Percentiles rank a stretch among this genome's conserved stretches.
Evolutionary conservation across 805 yeast species (phyloP).

Genomic region (Kuraishia ogatae): DNA sequence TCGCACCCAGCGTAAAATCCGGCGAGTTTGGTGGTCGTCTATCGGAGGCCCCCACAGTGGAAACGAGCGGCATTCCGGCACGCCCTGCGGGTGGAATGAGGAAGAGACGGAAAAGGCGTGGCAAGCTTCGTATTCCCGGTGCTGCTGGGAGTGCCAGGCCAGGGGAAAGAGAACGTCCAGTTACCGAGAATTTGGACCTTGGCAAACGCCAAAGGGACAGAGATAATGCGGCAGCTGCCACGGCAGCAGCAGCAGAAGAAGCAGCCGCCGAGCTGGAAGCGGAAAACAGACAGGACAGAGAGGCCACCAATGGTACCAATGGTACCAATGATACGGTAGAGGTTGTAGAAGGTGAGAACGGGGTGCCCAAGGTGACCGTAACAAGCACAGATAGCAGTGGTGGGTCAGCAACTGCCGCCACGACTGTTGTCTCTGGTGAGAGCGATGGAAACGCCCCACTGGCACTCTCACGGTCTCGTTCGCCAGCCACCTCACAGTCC

Average conservation of each 20-base stretch:
- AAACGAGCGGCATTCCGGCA: slow-evolving; percentile 32
- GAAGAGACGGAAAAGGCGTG: slow-evolving; percentile 24
- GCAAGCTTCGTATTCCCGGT: slow-evolving; percentile 1
- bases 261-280: slow-evolving; percentile 8
- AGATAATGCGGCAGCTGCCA: slow-evolving; percentile 13
- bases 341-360: not conserved
- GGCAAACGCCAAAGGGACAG: slow-evolving; percentile 16
- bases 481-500: not conserved
- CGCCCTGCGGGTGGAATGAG: slow-evolving; percentile 73
- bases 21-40: slow-evolving; percentile 11
- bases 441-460: slow-evolving; percentile 19
- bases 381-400: not conserved
- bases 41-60: slow-evolving; percentile 2
- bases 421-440: slow-evolving; percentile 10
- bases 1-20: slow-evolving; percentile 19
- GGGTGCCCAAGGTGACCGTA: not conserved
- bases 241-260: slow-evolving; percentile 11
- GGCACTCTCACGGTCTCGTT: not conserved
- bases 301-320: not conserved
- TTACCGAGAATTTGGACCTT: slow-evolving; percentile 23
- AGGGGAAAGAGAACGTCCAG: slow-evolving; percentile 22
- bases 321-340: not conserved
- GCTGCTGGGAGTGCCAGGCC: slow-evolving; percentile 6
- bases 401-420: slow-evolving; percentile 9
- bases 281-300: slow-evolving; percentile 10